phyloP scores from a whole-genome alignment of 345 rosid genomes.

The Microcos paniculata region DNA sequence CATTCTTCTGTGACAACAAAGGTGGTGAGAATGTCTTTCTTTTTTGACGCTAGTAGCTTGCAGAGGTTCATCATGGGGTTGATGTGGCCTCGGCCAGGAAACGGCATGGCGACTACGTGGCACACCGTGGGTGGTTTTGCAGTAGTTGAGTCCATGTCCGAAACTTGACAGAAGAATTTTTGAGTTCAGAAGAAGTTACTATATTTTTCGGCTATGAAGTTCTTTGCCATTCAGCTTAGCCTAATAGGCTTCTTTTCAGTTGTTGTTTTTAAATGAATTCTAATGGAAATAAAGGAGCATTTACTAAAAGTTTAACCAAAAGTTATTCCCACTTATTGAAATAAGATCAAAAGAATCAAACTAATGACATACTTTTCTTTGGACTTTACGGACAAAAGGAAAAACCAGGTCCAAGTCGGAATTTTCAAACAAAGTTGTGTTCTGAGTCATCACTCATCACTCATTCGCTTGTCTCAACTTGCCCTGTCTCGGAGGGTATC shows the following conservation, averaged over 20 bases:
- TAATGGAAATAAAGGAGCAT: not conserved
- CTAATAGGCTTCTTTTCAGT: too few relatives aligned
- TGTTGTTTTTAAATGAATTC: too few relatives aligned
- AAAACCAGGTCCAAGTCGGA: not conserved
- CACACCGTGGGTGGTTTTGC: not conserved
- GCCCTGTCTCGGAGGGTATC: too few relatives aligned
- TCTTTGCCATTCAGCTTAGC: not conserved
- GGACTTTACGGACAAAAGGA: not conserved
- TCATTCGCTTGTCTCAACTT: not conserved
- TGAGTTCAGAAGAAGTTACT: not conserved
- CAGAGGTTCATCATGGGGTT: slow-evolving; percentile 47
- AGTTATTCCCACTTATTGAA: not conserved
- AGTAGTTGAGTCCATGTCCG: slow-evolving; percentile 10
- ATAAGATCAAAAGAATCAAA: not conserved
- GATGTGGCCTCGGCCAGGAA: slow-evolving; percentile 40
- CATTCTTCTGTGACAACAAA: slow-evolving; percentile 43
- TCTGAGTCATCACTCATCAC: not conserved
- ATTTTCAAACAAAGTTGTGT: not conserved
- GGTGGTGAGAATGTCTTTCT: slow-evolving; percentile 23
- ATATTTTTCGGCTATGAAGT: not conserved
- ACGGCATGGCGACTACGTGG: slow-evolving; percentile 43
- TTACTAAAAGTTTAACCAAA: not conserved
- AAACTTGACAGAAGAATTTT: not conserved
- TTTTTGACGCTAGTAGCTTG: slow-evolving; percentile 26
- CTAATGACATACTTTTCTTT: not conserved